These are phyloP conservation scores for Lentinula guzmanii DNA, from an alignment of 768 basidiomycete species.

Conservation along the genomic window DNA sequence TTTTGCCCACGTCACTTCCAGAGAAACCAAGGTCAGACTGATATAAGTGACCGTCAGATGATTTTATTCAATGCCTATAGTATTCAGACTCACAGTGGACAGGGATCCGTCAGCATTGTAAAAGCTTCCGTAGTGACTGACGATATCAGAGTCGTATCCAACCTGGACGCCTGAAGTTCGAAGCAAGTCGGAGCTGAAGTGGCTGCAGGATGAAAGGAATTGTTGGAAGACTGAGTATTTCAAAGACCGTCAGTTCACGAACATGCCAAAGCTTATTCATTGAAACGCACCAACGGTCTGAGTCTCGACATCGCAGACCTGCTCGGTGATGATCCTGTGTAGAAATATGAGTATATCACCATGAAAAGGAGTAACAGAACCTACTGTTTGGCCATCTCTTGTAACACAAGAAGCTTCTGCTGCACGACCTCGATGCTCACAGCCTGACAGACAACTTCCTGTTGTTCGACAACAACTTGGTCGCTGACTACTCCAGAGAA, in stretches of 20 bases:
- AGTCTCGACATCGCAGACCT: constrained; percentile 23
- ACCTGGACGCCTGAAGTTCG: constrained; percentile 13
- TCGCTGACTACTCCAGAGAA: constrained; percentile 11
- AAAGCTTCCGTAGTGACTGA: constrained; percentile 10
- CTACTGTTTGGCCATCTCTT: constrained; percentile 22
- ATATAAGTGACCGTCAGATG: background rate
- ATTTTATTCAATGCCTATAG: background rate
- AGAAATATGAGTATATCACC: background rate
- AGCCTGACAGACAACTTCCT: constrained; percentile 14
- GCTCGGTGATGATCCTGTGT: constrained; percentile 19
- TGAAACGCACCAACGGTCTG: constrained; percentile 19
- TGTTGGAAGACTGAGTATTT: background rate
- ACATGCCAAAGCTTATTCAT: background rate
- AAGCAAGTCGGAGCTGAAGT: constrained; percentile 16
- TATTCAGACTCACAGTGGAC: background rate
- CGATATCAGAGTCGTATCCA: constrained; percentile 15
- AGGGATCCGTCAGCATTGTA: constrained; percentile 15
- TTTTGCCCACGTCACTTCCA: constrained; percentile 8
- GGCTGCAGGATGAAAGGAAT: constrained; percentile 3
- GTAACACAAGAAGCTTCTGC: constrained; percentile 20
- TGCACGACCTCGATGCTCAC: constrained; percentile 18
- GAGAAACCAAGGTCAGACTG: constrained; percentile 9
- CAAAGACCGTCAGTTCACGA: background rate
- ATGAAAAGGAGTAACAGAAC: background rate
- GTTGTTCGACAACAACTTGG: constrained; percentile 16